Base-by-base conservation (phyloP, 202 grass and related monocot genomes). In the Panicum virgatum region DNA sequence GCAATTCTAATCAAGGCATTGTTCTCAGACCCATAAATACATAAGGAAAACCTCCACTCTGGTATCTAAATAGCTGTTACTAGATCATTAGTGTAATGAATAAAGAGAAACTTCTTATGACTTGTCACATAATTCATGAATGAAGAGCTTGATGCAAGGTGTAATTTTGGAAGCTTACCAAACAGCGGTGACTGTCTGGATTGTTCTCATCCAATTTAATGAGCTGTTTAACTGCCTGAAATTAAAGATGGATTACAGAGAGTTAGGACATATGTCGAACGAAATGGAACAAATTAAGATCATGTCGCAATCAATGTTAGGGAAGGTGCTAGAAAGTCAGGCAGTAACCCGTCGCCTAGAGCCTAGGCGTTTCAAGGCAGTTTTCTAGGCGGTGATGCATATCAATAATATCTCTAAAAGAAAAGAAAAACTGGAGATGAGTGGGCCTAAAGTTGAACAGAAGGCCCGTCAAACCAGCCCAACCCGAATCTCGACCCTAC, bases 191-290 rank as follows among this genome's bases (percentile, higher is more conserved):
- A 74, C 89, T 90, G 29, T 91, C 93, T 66, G 97, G 93, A 90
- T 88, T 85, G 38, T 86, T 89, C 83, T 89, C 85, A 73, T 99
- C 88, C 88, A 99, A 90, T 78, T 84, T 97, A 84, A 96, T 86
- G 19, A 99, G 88, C 38, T 89, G 87, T 73, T 97, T 97, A 56
- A 97, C 93, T 15, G 97, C 97, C 97, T 99, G 97, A 58, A 80
- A 91, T 59, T 38, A 73, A 54, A 87, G 18, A 91, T 62, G 56
- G 42, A 83, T 74, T 82, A 66, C 37, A 19, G 37, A 44, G 26
- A 57, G 56, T 51, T 53, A 77, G 25, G 32, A 66, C 16, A 77
- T n/a, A 5, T 45, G 62, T 65, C 44, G 57, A 80, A 54, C 2
- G 39, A 6, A 76, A 68, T 30, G 47, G 11, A 56, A 37, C 30